Evolutionary conservation across 768 basidiomycete species (phyloP).

Genomic region (Tulasnella sp.): DNA sequence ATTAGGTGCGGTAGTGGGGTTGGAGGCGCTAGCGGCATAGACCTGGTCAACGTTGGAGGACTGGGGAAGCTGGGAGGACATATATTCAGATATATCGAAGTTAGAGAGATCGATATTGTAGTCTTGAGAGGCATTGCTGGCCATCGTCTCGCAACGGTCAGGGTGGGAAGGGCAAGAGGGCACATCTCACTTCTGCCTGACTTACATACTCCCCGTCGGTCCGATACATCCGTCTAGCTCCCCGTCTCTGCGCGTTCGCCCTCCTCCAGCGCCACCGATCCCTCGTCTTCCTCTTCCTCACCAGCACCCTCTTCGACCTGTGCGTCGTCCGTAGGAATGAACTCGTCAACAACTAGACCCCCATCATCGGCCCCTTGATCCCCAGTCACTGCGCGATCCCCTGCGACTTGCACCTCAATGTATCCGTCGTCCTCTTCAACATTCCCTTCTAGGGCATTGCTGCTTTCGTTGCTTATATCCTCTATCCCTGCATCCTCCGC

Average conservation of each 20-base stretch:
- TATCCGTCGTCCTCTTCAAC: too few species aligned
- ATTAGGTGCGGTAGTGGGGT: too few species aligned
- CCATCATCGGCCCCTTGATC: conserved; percentile 1
- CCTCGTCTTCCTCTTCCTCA: conserved; percentile 14
- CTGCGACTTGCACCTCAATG: conserved; percentile 5
- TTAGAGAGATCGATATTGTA: conserved; percentile 15
- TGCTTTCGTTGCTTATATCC: background rate
- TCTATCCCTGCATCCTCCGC: background rate
- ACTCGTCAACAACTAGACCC: background rate
- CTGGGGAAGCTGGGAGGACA: conserved; percentile 1
- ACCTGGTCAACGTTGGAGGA: background rate
- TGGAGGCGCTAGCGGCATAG: background rate
- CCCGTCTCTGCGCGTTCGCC: too few species aligned
- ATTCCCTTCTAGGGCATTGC: too few species aligned
- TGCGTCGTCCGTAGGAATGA: background rate
- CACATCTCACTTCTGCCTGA: too few species aligned
- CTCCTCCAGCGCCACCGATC: too few species aligned
- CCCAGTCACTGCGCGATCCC: conserved; percentile 2
- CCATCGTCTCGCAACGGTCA: too few species aligned
- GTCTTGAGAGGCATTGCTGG: too few species aligned
- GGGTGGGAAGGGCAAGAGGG: too few species aligned
- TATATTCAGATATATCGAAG: conserved; percentile 18
- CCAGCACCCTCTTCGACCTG: conserved; percentile 12
- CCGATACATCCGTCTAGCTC: too few species aligned
- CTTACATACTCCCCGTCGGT: too few species aligned